Evolutionary conservation across 805 yeast species (phyloP).

Genomic region (Saccharomycopsis sp.): DNA sequence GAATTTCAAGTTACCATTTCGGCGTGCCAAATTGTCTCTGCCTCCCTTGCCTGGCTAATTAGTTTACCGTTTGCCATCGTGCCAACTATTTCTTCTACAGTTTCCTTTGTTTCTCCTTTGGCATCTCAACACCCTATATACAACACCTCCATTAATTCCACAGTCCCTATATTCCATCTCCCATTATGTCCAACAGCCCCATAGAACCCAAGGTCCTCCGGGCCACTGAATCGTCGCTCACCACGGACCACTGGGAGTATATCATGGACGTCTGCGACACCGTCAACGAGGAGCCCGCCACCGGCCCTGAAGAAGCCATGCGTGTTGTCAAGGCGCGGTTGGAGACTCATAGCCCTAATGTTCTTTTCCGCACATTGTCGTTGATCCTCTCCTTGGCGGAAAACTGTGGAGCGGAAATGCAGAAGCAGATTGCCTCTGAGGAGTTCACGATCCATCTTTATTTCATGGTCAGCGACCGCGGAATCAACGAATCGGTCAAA

Average conservation of each 20-base stretch:
- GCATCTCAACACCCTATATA: too few relatives aligned
- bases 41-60: too few relatives aligned
- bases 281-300: conserved; percentile 54
- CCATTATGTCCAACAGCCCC: conserved; percentile 2
- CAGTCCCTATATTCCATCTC: not conserved
- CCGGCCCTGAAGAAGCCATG: conserved; percentile 38
- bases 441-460: conserved; percentile 40
- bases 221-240: conserved; percentile 60
- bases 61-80: too few relatives aligned
- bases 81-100: too few relatives aligned
- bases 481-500: conserved; percentile 63
- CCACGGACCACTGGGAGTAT: conserved; percentile 60
- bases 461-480: conserved; percentile 43
- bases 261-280: conserved; percentile 60
- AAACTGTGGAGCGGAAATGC: conserved; percentile 65
- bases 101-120: too few relatives aligned
- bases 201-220: conserved; percentile 23
- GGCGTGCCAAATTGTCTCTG: too few relatives aligned
- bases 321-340: conserved; percentile 41
- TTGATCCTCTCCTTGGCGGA: conserved; percentile 56
- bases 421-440: conserved; percentile 52
- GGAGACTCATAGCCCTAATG: conserved; percentile 53
- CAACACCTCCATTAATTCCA: too few relatives aligned
- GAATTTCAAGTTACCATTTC: too few relatives aligned
- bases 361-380: conserved; percentile 50